These are phyloP conservation scores for Monascus purpureus DNA, from an alignment of 495 filamentous ascomycete genomes.

Conservation along the genomic window DNA sequence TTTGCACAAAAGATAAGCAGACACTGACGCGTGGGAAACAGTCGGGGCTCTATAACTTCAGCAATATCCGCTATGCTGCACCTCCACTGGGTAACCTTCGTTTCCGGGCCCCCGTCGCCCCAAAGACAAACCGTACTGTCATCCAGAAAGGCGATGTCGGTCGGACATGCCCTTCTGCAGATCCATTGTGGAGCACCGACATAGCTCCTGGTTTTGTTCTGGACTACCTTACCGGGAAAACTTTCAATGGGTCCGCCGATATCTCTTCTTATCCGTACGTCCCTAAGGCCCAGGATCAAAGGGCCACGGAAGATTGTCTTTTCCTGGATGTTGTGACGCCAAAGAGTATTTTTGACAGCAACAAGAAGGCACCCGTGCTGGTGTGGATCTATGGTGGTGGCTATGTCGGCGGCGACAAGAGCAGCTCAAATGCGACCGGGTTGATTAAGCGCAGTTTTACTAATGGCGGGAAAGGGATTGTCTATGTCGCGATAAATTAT, in stretches of 20 bases:
- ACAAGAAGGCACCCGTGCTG: constrained; percentile 34
- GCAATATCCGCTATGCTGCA: constrained; percentile 45
- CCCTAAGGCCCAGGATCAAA: constrained; percentile 21
- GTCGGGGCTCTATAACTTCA: constrained; percentile 43
- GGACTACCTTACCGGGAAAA: constrained; percentile 14
- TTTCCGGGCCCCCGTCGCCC: constrained; percentile 33
- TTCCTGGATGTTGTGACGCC: constrained; percentile 41
- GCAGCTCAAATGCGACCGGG: constrained; percentile 22
- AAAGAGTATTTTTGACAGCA: constrained; percentile 23
- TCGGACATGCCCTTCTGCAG: constrained; percentile 37
- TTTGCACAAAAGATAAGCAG: too few species aligned
- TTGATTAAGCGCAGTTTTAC: constrained; percentile 30
- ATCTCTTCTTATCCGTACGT: constrained; percentile 15
- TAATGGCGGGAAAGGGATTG: constrained; percentile 30
- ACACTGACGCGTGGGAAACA: too few species aligned
- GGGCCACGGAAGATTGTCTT: constrained; percentile 41
- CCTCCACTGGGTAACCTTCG: constrained; percentile 38
- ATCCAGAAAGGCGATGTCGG: constrained; percentile 32
- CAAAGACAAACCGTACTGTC: constrained; percentile 16
- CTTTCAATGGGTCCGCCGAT: constrained; percentile 18
- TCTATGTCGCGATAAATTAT: constrained; percentile 52
- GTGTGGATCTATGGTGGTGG: constrained; percentile 51
- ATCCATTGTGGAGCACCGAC: constrained; percentile 26
- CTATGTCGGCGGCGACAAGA: constrained; percentile 39
- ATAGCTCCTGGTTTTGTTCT: constrained; percentile 17